A percentile compares a stretch with the other conserved stretches of the same genome.
These are phyloP conservation scores for Tetradesmus obliquus DNA, from an alignment of 139 green algal genomes.

Conservation along the genomic window DNA sequence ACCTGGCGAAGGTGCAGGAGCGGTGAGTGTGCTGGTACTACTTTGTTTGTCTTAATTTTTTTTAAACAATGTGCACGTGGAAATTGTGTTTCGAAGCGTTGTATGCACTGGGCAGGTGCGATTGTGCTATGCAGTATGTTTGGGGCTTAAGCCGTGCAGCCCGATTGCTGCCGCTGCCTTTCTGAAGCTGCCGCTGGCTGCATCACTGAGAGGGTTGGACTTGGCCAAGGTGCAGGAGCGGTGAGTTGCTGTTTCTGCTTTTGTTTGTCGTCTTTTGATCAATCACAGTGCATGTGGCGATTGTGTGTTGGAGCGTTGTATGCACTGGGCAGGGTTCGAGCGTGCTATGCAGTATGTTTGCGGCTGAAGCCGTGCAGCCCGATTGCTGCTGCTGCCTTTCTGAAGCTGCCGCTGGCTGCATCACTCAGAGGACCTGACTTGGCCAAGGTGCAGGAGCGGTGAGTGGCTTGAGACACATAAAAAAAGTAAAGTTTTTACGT, in stretches of 20 bases:
- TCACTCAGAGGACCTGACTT: not conserved
- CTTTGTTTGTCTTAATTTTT: too few species aligned
- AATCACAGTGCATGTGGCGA: too few species aligned
- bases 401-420: constrained; percentile 29
- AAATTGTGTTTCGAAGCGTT: too few species aligned
- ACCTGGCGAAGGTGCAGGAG: not conserved
- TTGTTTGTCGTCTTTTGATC: too few species aligned
- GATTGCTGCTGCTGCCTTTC: constrained; percentile 12
- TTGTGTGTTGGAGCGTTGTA: too few species aligned
- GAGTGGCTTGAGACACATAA: not conserved
- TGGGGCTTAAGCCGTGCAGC: constrained; percentile 10
- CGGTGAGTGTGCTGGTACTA: not conserved
- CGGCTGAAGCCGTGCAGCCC: constrained; percentile 3
- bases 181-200: constrained; percentile 28
- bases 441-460: constrained; percentile 1
- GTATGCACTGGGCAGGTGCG: too few species aligned
- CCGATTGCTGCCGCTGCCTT: constrained; percentile 13
- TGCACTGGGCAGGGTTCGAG: too few species aligned
- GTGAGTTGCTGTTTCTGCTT: not conserved
- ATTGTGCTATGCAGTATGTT: too few species aligned
- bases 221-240: not conserved
- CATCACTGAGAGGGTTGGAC: not conserved
- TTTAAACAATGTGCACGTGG: too few species aligned
- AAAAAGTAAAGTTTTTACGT: too few species aligned
- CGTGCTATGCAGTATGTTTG: not conserved